Base-by-base conservation (phyloP, 129 eudicot genomes). In the Lactuca sativa region DNA sequence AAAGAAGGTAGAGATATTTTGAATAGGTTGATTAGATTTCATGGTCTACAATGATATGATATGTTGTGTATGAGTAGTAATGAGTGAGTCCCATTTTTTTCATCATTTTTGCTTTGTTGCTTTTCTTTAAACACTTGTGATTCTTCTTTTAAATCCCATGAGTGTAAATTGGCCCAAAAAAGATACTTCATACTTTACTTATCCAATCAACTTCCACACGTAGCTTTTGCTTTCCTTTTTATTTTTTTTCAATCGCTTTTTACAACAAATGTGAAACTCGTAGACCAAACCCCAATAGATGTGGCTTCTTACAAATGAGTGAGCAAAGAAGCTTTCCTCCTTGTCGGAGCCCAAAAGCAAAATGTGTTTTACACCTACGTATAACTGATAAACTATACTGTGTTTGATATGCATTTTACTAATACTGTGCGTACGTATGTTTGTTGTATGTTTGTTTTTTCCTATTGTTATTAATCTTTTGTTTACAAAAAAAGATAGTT, bases 11-110 rank as follows among this genome's bases (percentile, higher is more conserved):
- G 78, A 74, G 30, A 25, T 25, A 65, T 64, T 13, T 37, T 70
- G 36, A 76, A 61, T 60, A 52, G 52, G 56, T 37, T 52, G 70
- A 68, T 60, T 33, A 68, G 80, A 76, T 76, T 68, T 68, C 75
- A 33, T 11, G 70, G 70, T 76, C 80, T 76, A 69, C 80, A 55
- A 55, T 69, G 81, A 77, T 31, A 61, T 77, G 81, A 77, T 55
- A 69, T 69, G 65, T 13, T 62, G 30, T 59, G 56, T 54, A 43
- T 14, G 59, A 12, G 58, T 9, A 18, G 1, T 18, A 1, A n/a
- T n/a, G n/a, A 47, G 32, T 5, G 53, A 69, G 71, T 70, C 60
- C 33, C 66, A 62, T 77, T 77, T 64, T 64, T 10, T 62, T 77
- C 12, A 21, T 69, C 62, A 76, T 69, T 74, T 25, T 67, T 16